Conservation (phyloP, 148 eudicot genomes). For the Rhododendron henanense region DNA sequence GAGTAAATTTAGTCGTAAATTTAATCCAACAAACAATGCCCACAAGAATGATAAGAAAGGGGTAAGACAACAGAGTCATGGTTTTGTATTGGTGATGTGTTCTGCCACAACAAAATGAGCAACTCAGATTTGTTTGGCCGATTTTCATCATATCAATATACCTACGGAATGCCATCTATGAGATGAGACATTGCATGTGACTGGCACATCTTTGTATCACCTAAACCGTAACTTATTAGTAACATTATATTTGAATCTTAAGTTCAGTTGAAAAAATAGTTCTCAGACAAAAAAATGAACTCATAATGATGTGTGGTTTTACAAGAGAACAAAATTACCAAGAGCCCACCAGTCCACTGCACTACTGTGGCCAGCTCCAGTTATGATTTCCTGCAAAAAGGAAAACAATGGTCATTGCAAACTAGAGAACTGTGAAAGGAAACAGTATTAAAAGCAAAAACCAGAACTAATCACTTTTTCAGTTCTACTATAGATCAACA, state of each 20-base stretch:
- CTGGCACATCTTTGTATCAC: not conserved
- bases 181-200: not conserved
- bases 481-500: not conserved
- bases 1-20: not conserved
- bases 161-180: not conserved
- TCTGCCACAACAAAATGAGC: not conserved
- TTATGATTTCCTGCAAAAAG: constrained; percentile 69
- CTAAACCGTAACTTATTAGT: not conserved
- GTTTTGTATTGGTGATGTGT: not conserved
- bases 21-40: not conserved
- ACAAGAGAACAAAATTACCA: constrained; percentile 44
- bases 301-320: not conserved
- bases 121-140: not conserved
- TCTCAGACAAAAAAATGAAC: not conserved
- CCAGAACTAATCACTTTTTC: not conserved
- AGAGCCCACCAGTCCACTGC: constrained; percentile 99
- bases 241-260: not conserved
- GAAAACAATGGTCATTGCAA: not conserved
- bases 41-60: not conserved
- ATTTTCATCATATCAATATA: not conserved
- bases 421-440: not conserved
- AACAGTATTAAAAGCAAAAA: not conserved
- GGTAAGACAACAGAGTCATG: not conserved
- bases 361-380: constrained; percentile 94
- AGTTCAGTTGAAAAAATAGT: not conserved